Evolutionary conservation across 2,329 filamentous ascomycete genomes (phyloP).

Genomic region (Sphaerulina populicola): DNA sequence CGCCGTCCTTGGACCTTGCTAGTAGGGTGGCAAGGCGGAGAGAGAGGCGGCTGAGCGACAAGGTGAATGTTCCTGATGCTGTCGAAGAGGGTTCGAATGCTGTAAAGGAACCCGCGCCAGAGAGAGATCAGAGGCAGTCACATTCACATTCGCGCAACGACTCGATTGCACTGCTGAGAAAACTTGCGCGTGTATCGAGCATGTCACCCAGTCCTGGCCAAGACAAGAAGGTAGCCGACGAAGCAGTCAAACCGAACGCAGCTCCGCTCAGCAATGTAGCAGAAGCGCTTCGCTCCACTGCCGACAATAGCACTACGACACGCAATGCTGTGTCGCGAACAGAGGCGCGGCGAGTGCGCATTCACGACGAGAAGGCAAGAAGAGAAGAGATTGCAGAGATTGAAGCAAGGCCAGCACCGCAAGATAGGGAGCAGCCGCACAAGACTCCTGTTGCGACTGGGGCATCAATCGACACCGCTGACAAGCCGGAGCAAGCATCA

Average conservation of each 20-base stretch:
- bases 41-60: constrained; percentile 11
- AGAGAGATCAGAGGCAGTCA: constrained; percentile 1
- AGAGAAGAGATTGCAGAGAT: constrained; percentile 7
- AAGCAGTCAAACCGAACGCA: not conserved
- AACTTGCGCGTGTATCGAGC: constrained; percentile 41
- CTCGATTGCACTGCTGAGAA: constrained; percentile 40
- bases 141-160: constrained; percentile 35
- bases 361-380: constrained; percentile 9
- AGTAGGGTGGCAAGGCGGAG: constrained; percentile 7
- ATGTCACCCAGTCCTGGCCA: constrained; percentile 39
- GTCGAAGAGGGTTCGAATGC: not conserved
- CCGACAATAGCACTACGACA: not conserved
- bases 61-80: constrained; percentile 7
- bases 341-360: constrained; percentile 10
- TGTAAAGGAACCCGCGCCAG: not conserved
- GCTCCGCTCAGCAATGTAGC: not conserved
- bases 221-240: constrained; percentile 7
- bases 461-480: constrained; percentile 5
- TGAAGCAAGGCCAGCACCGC: constrained; percentile 1
- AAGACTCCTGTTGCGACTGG: constrained; percentile 5
- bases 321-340: constrained; percentile 1
- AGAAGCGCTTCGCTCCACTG: not conserved
- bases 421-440: not conserved
- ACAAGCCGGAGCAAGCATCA: not conserved
- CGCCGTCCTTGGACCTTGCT: constrained; percentile 8